These are phyloP conservation scores for Cicer arietinum DNA, from an alignment of 306 rosid species.

Conservation along the genomic window DNA sequence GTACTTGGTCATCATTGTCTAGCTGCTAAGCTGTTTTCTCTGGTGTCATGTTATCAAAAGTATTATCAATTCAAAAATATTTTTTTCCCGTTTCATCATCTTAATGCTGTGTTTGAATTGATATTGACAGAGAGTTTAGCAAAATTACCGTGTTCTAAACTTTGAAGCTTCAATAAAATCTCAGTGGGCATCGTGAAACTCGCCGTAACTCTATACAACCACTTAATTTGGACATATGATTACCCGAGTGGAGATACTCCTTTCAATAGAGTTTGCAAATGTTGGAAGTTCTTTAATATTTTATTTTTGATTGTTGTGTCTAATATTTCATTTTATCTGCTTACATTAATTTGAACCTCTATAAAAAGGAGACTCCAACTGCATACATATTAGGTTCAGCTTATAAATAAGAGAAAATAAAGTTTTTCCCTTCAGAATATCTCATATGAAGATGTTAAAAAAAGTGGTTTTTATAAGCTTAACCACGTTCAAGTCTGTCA, in stretches of 20 bases:
- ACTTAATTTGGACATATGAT: slow-evolving; percentile 10
- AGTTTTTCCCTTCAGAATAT: neutral
- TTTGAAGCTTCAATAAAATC: no score
- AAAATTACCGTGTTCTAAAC: no score
- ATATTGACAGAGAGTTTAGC: no score
- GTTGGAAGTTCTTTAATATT: slow-evolving; percentile 19
- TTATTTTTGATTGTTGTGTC: slow-evolving; percentile 6
- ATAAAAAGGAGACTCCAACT: slow-evolving; percentile 18
- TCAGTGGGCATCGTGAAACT: no score
- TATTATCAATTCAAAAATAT: slow-evolving; percentile 14
- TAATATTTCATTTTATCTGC: slow-evolving; percentile 11
- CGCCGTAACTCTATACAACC: no score
- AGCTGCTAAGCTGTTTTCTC: slow-evolving; percentile 10
- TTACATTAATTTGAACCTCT: neutral
- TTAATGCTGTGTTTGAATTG: no score
- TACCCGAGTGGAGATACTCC: slow-evolving; percentile 2
- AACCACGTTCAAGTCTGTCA: neutral
- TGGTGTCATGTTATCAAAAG: slow-evolving; percentile 11
- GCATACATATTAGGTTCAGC: neutral
- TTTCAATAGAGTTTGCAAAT: slow-evolving; percentile 12
- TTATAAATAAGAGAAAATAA: neutral
- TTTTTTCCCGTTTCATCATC: neutral
- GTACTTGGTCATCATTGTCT: slow-evolving; percentile 13
- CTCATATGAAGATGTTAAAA: neutral
- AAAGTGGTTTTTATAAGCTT: neutral